Conservation (phyloP, 2,329 filamentous ascomycete genomes). For the Fusarium staphyleae region DNA sequence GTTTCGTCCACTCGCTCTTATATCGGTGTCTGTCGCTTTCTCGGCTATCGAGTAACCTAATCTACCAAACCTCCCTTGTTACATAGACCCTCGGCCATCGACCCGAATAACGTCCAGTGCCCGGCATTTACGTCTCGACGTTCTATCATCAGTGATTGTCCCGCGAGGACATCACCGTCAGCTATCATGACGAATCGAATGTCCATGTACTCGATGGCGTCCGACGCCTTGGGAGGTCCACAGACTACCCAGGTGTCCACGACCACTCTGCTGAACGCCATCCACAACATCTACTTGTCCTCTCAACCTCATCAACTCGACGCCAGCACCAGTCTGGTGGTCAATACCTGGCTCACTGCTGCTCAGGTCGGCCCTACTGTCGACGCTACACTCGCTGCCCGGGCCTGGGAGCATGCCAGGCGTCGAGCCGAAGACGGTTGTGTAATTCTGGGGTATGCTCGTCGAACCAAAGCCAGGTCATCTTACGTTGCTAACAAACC, state of each 20-base stretch:
- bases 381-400: conserved; percentile 76
- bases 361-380: conserved; percentile 75
- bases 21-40: conserved; percentile 22
- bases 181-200: conserved; percentile 66
- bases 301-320: conserved; percentile 87
- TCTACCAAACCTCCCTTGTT: conserved; percentile 8
- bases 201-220: conserved; percentile 74
- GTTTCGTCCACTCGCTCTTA: conserved; percentile 28
- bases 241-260: conserved; percentile 85
- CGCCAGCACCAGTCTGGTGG: conserved; percentile 86
- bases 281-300: conserved; percentile 87
- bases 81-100: conserved; percentile 17
- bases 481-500: conserved; percentile 19
- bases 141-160: conserved; percentile 48
- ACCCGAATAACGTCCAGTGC: conserved; percentile 15
- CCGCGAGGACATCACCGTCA: conserved; percentile 46
- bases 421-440: conserved; percentile 95
- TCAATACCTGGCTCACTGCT: conserved; percentile 94
- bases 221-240: conserved; percentile 69
- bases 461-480: not conserved
- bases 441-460: conserved; percentile 80
- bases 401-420: conserved; percentile 96
- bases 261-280: conserved; percentile 87
- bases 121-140: conserved; percentile 28
- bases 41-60: conserved; percentile 8